Conservation (phyloP, 805 yeast species). For the Suhomyces pyralidae region DNA sequence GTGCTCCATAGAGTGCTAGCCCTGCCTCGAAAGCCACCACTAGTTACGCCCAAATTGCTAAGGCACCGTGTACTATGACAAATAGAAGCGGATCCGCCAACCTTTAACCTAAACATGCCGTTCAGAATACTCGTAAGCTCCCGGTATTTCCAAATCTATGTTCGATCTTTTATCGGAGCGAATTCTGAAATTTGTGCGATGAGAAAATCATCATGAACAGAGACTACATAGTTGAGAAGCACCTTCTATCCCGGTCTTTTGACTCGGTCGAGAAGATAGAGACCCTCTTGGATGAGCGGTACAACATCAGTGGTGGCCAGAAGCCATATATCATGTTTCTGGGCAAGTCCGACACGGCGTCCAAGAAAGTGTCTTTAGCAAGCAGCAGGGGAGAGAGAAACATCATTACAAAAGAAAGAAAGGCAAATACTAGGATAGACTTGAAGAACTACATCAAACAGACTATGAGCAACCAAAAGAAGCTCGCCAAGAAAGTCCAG, state of each 20-base stretch:
- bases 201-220: conserved; percentile 20
- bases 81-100: neutral
- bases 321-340: conserved; percentile 39
- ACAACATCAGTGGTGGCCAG: conserved; percentile 45
- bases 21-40: neutral
- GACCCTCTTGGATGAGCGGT: conserved; percentile 43
- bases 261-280: conserved; percentile 34
- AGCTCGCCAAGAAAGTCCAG: conserved; percentile 36
- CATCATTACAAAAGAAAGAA: conserved; percentile 18
- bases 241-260: conserved; percentile 44
- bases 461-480: conserved; percentile 39
- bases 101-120: neutral
- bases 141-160: no score
- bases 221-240: conserved; percentile 44
- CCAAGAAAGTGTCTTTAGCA: neutral
- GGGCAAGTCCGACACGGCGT: conserved; percentile 6
- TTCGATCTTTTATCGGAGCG: no score
- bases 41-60: neutral
- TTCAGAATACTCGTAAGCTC: no score
- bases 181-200: neutral
- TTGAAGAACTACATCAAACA: conserved; percentile 40
- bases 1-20: neutral
- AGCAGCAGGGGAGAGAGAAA: conserved; percentile 4
- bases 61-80: neutral
- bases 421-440: conserved; percentile 35